Evolutionary conservation across 1,284 basidiomycete species (phyloP).

Genomic region (Cryptococcus hybrid): DNA sequence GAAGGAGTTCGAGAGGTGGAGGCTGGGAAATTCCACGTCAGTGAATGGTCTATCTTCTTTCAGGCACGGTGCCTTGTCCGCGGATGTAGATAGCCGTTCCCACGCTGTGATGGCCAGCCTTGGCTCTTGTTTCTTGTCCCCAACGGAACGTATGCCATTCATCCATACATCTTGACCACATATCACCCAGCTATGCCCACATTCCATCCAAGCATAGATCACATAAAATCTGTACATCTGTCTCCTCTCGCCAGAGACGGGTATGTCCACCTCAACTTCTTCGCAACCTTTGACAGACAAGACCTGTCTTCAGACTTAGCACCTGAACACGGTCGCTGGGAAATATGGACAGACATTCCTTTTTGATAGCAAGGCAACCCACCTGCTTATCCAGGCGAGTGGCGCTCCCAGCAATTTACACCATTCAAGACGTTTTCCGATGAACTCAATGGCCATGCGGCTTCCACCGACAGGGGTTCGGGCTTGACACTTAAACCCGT

Average conservation of each 20-base stretch:
- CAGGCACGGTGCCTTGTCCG: background rate
- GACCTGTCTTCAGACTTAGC: constrained; percentile 9
- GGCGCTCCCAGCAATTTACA: constrained; percentile 6
- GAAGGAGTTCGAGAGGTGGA: background rate
- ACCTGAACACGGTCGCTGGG: constrained; percentile 17
- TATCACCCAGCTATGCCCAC: constrained; percentile 19
- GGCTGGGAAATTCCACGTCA: background rate
- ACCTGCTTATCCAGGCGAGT: constrained; percentile 12
- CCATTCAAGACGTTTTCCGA: no score
- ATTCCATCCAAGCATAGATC: constrained; percentile 25
- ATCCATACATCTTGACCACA: background rate
- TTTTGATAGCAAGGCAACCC: constrained; percentile 10
- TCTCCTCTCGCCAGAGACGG: background rate
- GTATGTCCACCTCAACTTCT: constrained; percentile 24
- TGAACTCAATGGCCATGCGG: no score
- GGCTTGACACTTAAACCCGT: no score
- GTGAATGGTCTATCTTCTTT: background rate
- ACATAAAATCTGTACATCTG: constrained; percentile 12
- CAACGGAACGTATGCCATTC: background rate
- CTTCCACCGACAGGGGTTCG: no score
- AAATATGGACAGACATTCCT: constrained; percentile 33
- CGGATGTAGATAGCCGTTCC: background rate
- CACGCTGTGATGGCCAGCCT: background rate
- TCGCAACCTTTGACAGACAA: constrained; percentile 8
- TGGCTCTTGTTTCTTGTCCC: background rate